Evolutionary conservation across 2,329 filamentous ascomycete genomes (phyloP).

Genomic region (Furcasterigmium furcatum): DNA sequence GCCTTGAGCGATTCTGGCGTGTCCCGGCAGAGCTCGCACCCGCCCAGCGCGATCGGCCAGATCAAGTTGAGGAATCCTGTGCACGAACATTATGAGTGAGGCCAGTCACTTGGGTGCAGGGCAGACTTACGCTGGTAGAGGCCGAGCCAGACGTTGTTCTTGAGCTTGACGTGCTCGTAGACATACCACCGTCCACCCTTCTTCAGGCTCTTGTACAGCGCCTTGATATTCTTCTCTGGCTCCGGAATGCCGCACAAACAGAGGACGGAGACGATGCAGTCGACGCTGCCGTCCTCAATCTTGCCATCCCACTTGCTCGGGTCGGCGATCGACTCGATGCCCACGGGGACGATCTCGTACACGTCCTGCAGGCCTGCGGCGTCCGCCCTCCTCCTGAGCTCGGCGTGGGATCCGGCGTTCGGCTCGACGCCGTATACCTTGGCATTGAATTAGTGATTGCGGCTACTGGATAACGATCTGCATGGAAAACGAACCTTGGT

Average conservation of each 20-base stretch:
- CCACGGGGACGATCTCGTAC: conserved; percentile 61
- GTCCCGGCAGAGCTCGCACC: conserved; percentile 46
- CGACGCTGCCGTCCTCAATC: conserved; percentile 48
- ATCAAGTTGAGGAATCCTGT: conserved; percentile 47
- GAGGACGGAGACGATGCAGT: conserved; percentile 58
- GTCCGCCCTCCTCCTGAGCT: conserved; percentile 41
- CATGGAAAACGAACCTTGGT: no score
- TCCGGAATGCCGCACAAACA: conserved; percentile 64
- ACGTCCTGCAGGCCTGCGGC: conserved; percentile 50
- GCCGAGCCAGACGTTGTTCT: conserved; percentile 32
- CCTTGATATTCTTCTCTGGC: conserved; percentile 49
- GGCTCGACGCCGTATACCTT: conserved; percentile 65
- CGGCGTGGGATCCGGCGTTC: conserved; percentile 48
- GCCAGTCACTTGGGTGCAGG: not conserved
- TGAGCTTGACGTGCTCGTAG: conserved; percentile 55
- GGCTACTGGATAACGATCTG: no score
- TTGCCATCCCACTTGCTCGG: conserved; percentile 36
- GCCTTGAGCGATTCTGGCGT: conserved; percentile 43
- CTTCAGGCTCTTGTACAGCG: conserved; percentile 56
- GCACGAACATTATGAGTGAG: not conserved
- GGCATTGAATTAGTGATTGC: no score
- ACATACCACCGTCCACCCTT: conserved; percentile 61
- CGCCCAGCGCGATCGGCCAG: conserved; percentile 50
- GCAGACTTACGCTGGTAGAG: conserved; percentile 48
- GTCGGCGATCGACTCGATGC: conserved; percentile 54